phyloP scores from a whole-genome alignment of 2,329 filamentous ascomycete species.

The Magnaporthiopsis incrustans region DNA sequence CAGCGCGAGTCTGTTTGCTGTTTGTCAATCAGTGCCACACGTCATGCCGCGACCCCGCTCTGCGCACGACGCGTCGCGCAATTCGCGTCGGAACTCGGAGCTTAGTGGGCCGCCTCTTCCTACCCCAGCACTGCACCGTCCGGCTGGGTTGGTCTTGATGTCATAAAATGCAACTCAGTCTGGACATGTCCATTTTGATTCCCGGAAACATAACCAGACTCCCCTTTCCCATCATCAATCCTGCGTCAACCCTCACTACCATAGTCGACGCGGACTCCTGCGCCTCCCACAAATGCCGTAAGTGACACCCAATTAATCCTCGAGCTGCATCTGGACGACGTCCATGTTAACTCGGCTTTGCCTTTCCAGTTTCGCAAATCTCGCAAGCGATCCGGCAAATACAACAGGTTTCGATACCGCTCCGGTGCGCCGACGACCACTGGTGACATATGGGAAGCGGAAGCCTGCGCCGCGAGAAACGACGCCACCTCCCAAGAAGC shows the following conservation, averaged over 20 bases:
- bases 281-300: not conserved
- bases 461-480: not conserved
- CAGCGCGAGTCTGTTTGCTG: not conserved
- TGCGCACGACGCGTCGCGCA: not conserved
- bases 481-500: not conserved
- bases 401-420: not conserved
- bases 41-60: not conserved
- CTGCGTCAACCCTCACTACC: not conserved
- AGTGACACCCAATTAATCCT: not conserved
- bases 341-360: not conserved
- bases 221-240: not conserved
- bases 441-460: slow-evolving; percentile 6
- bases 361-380: not conserved
- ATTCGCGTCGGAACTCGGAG: not conserved
- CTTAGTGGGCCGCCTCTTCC: no score
- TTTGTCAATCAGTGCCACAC: not conserved
- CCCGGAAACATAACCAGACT: not conserved
- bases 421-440: not conserved
- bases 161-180: not conserved
- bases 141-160: not conserved
- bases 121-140: no score
- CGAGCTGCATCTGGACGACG: not conserved
- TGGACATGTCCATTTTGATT: not conserved
- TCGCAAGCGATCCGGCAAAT: not conserved
- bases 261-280: no score